Conservation (phyloP, 495 filamentous ascomycete species). For the Penicillium roqueforti region DNA sequence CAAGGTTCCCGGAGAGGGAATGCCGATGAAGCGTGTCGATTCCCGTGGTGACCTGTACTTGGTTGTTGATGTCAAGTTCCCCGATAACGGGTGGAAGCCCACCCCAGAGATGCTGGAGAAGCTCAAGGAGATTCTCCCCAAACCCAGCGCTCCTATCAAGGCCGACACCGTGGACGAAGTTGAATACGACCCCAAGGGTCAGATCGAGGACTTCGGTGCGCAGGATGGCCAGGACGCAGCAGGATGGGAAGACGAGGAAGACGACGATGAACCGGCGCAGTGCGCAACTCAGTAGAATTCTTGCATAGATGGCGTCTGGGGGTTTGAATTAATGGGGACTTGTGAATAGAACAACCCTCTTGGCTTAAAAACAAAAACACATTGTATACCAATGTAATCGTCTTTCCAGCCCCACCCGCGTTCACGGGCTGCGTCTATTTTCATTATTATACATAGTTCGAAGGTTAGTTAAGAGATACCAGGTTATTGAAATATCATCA, state of each 20-base stretch:
- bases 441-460: no score
- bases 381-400: background rate
- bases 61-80: constrained; percentile 81
- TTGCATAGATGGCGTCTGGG: constrained; percentile 30
- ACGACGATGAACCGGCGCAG: constrained; percentile 60
- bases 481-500: no score
- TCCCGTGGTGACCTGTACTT: constrained; percentile 83
- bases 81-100: constrained; percentile 76
- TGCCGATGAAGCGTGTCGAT: constrained; percentile 86
- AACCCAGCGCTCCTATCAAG: constrained; percentile 53
- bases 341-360: constrained; percentile 3
- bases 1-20: constrained; percentile 83
- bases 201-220: constrained; percentile 73
- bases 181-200: constrained; percentile 71
- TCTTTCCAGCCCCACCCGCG: no score
- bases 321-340: constrained; percentile 16
- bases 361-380: background rate
- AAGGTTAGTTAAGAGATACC: no score
- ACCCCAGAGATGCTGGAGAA: constrained; percentile 60
- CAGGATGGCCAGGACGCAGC: constrained; percentile 66
- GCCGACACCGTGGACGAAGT: constrained; percentile 81
- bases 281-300: constrained; percentile 76
- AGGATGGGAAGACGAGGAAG: constrained; percentile 78
- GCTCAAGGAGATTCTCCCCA: constrained; percentile 71
- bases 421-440: no score